These are phyloP conservation scores for Cladosporium oxysporum DNA, from an alignment of 2,329 filamentous ascomycete species.

Conservation along the genomic window DNA sequence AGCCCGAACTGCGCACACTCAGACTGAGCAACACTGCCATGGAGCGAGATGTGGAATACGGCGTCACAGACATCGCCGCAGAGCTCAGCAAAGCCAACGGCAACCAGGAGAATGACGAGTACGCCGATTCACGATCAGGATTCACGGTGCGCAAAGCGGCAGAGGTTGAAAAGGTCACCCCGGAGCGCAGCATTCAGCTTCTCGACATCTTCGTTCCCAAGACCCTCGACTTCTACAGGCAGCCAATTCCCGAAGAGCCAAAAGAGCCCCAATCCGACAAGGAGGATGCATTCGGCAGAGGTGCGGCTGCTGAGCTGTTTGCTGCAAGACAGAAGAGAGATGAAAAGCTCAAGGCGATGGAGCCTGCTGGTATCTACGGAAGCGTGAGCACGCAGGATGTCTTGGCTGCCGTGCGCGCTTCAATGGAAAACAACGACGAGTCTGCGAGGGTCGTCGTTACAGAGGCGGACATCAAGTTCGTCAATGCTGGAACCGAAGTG, in stretches of 20 bases:
- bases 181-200: constrained; percentile 49
- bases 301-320: constrained; percentile 35
- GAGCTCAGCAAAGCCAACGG: constrained; percentile 8
- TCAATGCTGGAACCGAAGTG: constrained; percentile 42
- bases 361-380: constrained; percentile 49
- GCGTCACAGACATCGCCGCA: constrained; percentile 18
- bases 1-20: constrained; percentile 47
- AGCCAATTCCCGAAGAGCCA: constrained; percentile 40
- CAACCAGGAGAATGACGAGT: constrained; percentile 12
- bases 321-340: constrained; percentile 28
- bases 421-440: constrained; percentile 54
- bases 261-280: constrained; percentile 19
- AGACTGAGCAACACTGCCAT: constrained; percentile 47
- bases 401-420: constrained; percentile 48
- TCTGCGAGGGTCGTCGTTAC: constrained; percentile 52
- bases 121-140: constrained; percentile 6
- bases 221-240: constrained; percentile 50
- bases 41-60: constrained; percentile 51
- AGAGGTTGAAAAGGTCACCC: constrained; percentile 44
- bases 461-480: constrained; percentile 54
- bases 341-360: constrained; percentile 24
- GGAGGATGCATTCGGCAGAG: constrained; percentile 19
- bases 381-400: constrained; percentile 58
- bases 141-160: constrained; percentile 25
- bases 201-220: constrained; percentile 50